These are phyloP conservation scores for Suhomyces kunorum DNA, from an alignment of 1,139 yeast species.

Conservation along the genomic window DNA sequence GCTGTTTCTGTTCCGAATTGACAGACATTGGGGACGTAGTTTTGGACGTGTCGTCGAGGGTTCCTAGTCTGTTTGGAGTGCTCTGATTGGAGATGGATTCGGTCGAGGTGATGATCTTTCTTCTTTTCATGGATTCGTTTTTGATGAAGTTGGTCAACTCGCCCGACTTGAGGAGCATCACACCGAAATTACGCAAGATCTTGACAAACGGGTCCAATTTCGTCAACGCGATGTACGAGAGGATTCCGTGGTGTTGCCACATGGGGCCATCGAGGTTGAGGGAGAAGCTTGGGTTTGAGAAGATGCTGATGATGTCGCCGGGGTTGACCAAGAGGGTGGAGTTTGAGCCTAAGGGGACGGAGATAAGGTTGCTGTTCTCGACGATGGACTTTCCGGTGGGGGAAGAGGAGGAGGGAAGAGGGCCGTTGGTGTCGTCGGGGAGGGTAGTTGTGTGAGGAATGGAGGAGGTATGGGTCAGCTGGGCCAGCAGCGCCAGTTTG, in stretches of 20 bases:
- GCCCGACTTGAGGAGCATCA: conserved; percentile 38
- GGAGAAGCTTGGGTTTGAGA: conserved; percentile 41
- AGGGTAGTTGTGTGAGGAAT: too few species aligned
- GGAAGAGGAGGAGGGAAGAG: too few species aligned
- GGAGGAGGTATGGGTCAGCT: too few species aligned
- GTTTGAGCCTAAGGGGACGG: conserved; percentile 42
- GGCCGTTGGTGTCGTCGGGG: too few species aligned
- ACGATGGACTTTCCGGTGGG: neutral
- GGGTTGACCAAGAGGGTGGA: conserved; percentile 39
- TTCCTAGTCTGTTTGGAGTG: conserved; percentile 1
- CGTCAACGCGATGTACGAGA: conserved; percentile 45
- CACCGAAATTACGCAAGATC: conserved; percentile 40
- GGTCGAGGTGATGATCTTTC: conserved; percentile 8
- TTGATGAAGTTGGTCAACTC: conserved; percentile 37
- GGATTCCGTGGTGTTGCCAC: conserved; percentile 46
- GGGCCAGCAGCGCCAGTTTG: too few species aligned
- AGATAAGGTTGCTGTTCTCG: conserved; percentile 16
- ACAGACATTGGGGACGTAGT: conserved; percentile 3
- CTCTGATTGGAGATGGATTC: conserved; percentile 4
- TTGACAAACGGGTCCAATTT: conserved; percentile 46
- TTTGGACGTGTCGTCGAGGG: neutral
- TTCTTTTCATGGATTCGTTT: conserved; percentile 21
- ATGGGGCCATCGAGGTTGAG: conserved; percentile 40
- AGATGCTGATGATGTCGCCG: conserved; percentile 37
- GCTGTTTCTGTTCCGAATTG: neutral